Conservation (phyloP, 805 yeast genomes). For the Candida maltosa region DNA sequence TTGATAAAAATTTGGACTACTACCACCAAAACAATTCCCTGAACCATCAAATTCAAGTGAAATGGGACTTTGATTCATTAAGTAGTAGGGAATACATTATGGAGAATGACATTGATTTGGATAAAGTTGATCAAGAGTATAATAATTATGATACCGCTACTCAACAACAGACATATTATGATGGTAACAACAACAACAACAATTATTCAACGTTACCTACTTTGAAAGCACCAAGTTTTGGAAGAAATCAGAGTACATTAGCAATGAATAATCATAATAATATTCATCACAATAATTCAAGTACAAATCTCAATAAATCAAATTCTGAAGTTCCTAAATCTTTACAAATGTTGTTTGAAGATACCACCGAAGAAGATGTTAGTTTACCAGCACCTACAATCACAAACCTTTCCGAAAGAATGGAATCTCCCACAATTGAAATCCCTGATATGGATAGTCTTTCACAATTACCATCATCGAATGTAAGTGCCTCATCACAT, state of each 20-base stretch:
- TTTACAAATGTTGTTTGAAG: conserved; percentile 66
- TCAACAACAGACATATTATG: background rate
- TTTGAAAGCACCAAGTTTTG: conserved; percentile 7
- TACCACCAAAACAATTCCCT: conserved; percentile 10
- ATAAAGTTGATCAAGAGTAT: conserved; percentile 19
- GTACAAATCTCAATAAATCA: background rate
- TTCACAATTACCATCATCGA: conserved; percentile 15
- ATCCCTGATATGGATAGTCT: conserved; percentile 63
- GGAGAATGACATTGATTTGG: conserved; percentile 59
- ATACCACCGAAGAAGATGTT: conserved; percentile 12
- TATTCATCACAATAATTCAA: background rate
- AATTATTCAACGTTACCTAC: conserved; percentile 28
- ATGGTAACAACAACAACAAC: conserved; percentile 10
- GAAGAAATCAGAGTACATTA: conserved; percentile 3
- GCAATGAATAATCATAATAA: background rate
- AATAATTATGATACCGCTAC: conserved; percentile 18
- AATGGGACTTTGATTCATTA: conserved; percentile 89
- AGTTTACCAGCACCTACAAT: conserved; percentile 9
- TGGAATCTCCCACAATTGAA: conserved; percentile 61
- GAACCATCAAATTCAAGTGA: conserved; percentile 40
- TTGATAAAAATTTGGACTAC: background rate
- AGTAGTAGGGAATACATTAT: conserved; percentile 70
- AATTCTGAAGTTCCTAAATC: conserved; percentile 64
- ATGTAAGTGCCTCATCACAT: background rate
- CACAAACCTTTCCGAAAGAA: conserved; percentile 23